Base-by-base conservation (phyloP, 2,329 filamentous ascomycete species). In the Juglanconis sp. region DNA sequence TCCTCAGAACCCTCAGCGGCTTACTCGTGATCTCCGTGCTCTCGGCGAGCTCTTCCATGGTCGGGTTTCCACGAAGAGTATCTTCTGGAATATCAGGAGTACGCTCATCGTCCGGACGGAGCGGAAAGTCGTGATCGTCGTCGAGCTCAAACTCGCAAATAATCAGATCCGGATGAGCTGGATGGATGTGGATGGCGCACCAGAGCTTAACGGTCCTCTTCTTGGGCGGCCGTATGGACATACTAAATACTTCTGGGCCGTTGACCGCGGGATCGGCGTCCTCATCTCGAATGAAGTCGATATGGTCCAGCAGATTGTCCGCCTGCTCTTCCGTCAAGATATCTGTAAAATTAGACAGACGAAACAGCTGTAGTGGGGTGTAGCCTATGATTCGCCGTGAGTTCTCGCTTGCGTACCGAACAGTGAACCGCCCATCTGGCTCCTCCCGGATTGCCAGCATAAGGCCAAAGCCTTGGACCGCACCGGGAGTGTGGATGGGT, bases 71-170 rank as follows among this genome's bases (percentile, higher is more conserved):
- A 11, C 86, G 80, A 3, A 96, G 76, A 0, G 91, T 96, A 68
- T 95, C 89, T 70, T 90, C 85, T 0, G 91, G 88, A 0, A 78
- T 73, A 7, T 87, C 85, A 0, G 86, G 86, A 0, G 81, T 85
- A 4, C 75, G 68, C 46, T 89, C 85, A 53, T 84, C 81, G 3
- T 73, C 68, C 3, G 89, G 87, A 1, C 88, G 84, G 6, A 93
- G 74, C 1, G 91, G 91, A 66, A 87, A 84, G 4, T 83, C 72
- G 0, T 78, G 73, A 64, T 96, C 91, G 63, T 96, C 89, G 70
- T 96, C 91, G 2, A 92, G 74, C 70, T 96, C 92, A 60, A 96
- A 94, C 69, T 96, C 92, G 77, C 91, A 96, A 9, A 96, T 89
- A 34, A 96, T 78, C 31, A 94, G 73, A 50, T 90, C 84, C 0